Conservation (phyloP, 345 rosid species). For the Rhizophora apiculata region DNA sequence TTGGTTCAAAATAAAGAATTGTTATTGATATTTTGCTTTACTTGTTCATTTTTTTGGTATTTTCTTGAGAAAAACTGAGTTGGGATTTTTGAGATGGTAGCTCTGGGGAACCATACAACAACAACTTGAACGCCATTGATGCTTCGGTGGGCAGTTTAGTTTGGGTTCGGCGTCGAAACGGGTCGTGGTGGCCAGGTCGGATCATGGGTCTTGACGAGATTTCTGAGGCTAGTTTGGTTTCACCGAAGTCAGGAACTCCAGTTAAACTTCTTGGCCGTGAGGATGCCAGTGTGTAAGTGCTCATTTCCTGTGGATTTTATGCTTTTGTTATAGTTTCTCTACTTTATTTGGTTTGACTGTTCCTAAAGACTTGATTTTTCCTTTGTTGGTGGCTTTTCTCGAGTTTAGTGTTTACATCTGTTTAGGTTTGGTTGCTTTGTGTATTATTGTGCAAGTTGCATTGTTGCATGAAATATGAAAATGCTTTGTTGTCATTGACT, state of each 20-base stretch:
- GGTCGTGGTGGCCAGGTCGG: conserved; percentile 99
- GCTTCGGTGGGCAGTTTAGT: conserved; percentile 86
- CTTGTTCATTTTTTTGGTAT: conserved; percentile 3
- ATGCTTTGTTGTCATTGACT: too few species aligned
- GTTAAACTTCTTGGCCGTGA: conserved; percentile 96
- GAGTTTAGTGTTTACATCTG: too few species aligned
- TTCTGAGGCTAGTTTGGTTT: conserved; percentile 63
- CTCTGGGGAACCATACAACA: conserved; percentile 48
- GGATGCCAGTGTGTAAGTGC: conserved; percentile 53
- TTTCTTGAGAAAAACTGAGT: conserved; percentile 11
- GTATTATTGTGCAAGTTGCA: too few species aligned
- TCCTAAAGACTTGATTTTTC: too few species aligned
- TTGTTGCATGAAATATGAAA: too few species aligned
- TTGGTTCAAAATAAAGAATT: conserved; percentile 10
- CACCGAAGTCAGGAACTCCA: conserved; percentile 86
- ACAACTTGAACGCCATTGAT: conserved; percentile 51
- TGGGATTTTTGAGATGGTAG: conserved; percentile 46
- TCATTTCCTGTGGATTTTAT: too few species aligned
- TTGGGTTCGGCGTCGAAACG: conserved; percentile 97
- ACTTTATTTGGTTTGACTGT: too few species aligned
- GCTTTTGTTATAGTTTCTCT: too few species aligned
- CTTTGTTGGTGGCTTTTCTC: too few species aligned
- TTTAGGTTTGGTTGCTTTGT: too few species aligned
- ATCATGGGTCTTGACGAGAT: conserved; percentile 68
- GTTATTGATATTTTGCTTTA: conserved; percentile 20